Base-by-base conservation (phyloP, 164 flowering plant species). In the Litsea cubeba region DNA sequence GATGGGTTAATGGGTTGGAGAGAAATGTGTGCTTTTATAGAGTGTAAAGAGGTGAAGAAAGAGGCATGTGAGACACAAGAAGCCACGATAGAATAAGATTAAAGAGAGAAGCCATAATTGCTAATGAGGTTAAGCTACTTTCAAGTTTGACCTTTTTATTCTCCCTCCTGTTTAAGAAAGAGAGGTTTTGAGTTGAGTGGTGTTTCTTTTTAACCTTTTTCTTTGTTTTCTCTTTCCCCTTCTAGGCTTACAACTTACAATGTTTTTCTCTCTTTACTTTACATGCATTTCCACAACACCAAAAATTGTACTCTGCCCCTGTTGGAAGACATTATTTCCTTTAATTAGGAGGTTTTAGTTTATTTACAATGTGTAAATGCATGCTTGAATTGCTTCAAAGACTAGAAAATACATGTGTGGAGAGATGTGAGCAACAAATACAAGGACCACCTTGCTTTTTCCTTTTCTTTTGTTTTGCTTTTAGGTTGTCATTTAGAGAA, bases 11-110 rank as follows among this genome's bases (percentile, higher is more conserved):
- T 46, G 12, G n/a, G 5, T 14, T 15, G 17, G 50, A 40, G 23
- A 79, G 83, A 81, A 77, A 70, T 58, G 82, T 62, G 14, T 79
- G 78, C n/a, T 73, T 81, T 75, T 82, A 81, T 83, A 83, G 79
- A 79, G 68, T 51, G 60, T 51, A 30, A 22, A n/a, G 22, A 26
- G 26, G 58, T 26, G 65, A 68, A 18, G 10, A 65, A 68, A 68
- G 51, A 18, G 46, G 35, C 6, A 69, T 70, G 72, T 50, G 76
- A 35, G 70, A 74, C 65, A 32, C 65, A 67, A 68, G 24, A 74
- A 51, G 83, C 82, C 81, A 80, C 83, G 80, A 79, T 49, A 65
- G 79, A 70, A 23, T 46, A 28, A 66, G 69, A 66, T 30, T 66
- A 66, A 18, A 18, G 18, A 30, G 69, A 66, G 69, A 25, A 63